Base-by-base conservation (phyloP, 2,329 filamentous ascomycete genomes). In the Elsinoe arachidis region DNA sequence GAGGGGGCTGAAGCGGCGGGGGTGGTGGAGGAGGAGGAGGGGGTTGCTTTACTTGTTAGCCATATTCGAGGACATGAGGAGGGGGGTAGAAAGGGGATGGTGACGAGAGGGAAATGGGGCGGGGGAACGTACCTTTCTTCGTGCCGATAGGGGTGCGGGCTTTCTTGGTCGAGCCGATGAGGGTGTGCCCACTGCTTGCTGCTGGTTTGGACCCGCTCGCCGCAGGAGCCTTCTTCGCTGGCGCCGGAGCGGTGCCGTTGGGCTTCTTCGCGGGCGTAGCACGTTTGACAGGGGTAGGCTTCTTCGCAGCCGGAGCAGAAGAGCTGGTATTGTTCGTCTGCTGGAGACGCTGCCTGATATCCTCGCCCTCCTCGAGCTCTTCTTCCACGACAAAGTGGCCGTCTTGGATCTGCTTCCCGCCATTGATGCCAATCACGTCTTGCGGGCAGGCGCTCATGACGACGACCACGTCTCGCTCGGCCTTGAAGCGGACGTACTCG, bases 371-470 rank as follows among this genome's bases (percentile, higher is more conserved):
- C 7, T 53, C 44, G n/a, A 51, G 51, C 6, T 62, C 61, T 23
- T 66, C 64, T 46, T 70, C 68, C 12, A 73, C 69, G 26, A 72
- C 58, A 61, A 75, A 77, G 61, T 76, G 72, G 5, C 72, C 74
- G 58, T 76, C 74, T n/a, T 71, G 70, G 2, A 72, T 70, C 55
- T 70, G 69, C 57, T 70, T 68, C 33, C 56, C 60, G 38, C 67
- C 69, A 59, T 76, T 76, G 60, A 76, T 75, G 1, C 67, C 70
- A 9, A 72, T 63, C 5, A 76, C 67, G 62, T 76, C 73, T 56
- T 76, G 71, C 19, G 74, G 74, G 64, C 75, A 77, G 3, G 74
- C 72, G 60, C 70, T 73, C 75, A 77, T 76, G 17, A 75, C 71
- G 1, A 77, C 70, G 9, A 76, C 73, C 2, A 76, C 64, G 62